phyloP scores from a whole-genome alignment of 2,329 filamentous ascomycete species.

The Xylaria sp. region DNA sequence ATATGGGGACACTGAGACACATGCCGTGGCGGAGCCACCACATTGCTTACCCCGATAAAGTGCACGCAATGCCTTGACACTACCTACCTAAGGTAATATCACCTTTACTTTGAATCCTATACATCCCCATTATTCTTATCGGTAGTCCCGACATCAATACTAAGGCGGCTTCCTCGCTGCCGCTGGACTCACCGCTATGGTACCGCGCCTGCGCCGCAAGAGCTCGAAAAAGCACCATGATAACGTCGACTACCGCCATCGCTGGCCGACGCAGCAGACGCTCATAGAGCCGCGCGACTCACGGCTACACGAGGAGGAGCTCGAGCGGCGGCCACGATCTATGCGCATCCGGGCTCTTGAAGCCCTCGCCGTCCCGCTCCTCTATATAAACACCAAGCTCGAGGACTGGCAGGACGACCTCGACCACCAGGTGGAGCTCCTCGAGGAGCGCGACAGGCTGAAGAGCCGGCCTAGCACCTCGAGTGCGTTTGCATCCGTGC shows the following conservation, averaged over 20 bases:
- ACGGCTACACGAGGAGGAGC: neutral
- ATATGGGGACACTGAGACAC: neutral
- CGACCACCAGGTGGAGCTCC: conserved; percentile 24
- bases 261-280: conserved; percentile 37
- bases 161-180: neutral
- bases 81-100: too few species aligned
- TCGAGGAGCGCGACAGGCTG: conserved; percentile 22
- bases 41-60: neutral
- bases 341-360: conserved; percentile 26
- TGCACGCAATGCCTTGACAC: neutral
- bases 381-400: conserved; percentile 29
- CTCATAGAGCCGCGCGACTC: conserved; percentile 26
- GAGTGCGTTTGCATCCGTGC: neutral
- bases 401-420: conserved; percentile 30
- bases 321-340: conserved; percentile 3
- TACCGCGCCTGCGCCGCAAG: neutral
- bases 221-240: conserved; percentile 11
- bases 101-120: neutral
- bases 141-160: neutral
- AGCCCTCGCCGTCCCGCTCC: conserved; percentile 20
- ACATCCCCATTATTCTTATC: neutral
- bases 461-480: conserved; percentile 12
- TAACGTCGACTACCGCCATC: conserved; percentile 30
- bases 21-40: neutral
- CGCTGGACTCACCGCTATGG: neutral